These are phyloP conservation scores for Cercophora samala DNA, from an alignment of 495 filamentous ascomycete species.

Conservation along the genomic window DNA sequence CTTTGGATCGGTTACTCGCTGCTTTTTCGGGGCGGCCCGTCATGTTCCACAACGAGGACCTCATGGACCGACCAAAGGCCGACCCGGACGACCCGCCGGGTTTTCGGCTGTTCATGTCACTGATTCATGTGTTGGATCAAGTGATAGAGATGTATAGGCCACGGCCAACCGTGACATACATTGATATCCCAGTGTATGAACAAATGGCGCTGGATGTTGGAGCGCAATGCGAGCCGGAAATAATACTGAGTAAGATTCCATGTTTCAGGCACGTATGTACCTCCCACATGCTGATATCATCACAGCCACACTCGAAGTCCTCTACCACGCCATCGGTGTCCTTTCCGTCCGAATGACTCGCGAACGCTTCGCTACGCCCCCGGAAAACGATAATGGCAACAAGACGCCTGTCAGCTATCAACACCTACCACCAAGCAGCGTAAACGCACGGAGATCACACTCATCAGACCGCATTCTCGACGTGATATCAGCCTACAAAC, in stretches of 20 bases:
- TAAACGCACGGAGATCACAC: conserved; percentile 58
- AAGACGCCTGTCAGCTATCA: conserved; percentile 32
- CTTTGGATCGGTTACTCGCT: conserved; percentile 62
- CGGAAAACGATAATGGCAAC: conserved; percentile 21
- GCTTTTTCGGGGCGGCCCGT: conserved; percentile 62
- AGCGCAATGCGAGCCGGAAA: conserved; percentile 38
- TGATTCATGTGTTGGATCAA: conserved; percentile 55
- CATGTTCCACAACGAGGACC: conserved; percentile 63
- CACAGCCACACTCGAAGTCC: conserved; percentile 60
- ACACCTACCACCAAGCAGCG: conserved; percentile 53
- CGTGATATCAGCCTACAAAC: conserved; percentile 53
- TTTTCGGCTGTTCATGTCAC: conserved; percentile 47
- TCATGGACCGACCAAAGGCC: conserved; percentile 38
- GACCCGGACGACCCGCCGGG: conserved; percentile 38
- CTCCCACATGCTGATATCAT: background rate
- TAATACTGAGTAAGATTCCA: conserved; percentile 46
- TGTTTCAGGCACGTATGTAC: no score
- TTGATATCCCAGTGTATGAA: conserved; percentile 64
- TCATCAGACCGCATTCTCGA: conserved; percentile 63
- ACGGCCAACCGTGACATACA: conserved; percentile 43
- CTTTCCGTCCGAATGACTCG: conserved; percentile 47
- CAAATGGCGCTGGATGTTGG: conserved; percentile 54
- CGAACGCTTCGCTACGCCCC: conserved; percentile 26
- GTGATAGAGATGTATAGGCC: conserved; percentile 69
- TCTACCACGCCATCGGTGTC: conserved; percentile 68